phyloP scores from a whole-genome alignment of 164 flowering plant species.

The Magnolia changhungtana region DNA sequence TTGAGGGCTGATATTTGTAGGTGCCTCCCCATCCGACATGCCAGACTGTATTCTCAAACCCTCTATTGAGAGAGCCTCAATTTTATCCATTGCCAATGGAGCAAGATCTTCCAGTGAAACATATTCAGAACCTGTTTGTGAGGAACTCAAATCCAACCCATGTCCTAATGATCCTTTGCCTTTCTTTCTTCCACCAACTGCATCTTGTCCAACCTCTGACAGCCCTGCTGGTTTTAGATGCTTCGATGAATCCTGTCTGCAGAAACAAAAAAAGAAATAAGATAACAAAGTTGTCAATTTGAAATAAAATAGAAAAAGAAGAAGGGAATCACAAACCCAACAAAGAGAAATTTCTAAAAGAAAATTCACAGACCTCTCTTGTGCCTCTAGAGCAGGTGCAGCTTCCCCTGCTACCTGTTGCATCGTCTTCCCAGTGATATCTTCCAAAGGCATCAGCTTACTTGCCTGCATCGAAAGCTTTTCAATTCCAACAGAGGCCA shows the following conservation, averaged over 20 bases:
- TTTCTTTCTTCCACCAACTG: slow-evolving; percentile 22
- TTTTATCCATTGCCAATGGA: slow-evolving; percentile 88
- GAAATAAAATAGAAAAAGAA: background rate
- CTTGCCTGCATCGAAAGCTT: slow-evolving; percentile 88
- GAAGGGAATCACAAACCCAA: background rate
- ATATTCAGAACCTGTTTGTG: slow-evolving; percentile 47
- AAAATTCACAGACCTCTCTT: slow-evolving; percentile 51
- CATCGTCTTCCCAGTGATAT: slow-evolving; percentile 82
- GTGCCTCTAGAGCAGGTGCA: slow-evolving; percentile 46
- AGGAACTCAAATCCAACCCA: slow-evolving; percentile 25
- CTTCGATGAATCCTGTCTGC: slow-evolving; percentile 37
- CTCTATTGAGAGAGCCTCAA: slow-evolving; percentile 90
- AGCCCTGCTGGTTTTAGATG: slow-evolving; percentile 26
- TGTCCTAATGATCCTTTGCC: slow-evolving; percentile 28
- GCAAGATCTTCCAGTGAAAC: slow-evolving; percentile 89
- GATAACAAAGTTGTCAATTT: background rate
- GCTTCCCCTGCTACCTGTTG: slow-evolving; percentile 86
- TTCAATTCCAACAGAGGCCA: slow-evolving; percentile 88
- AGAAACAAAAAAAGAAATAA: slow-evolving; percentile 8
- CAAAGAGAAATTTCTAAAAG: background rate
- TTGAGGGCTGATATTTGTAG: slow-evolving; percentile 64
- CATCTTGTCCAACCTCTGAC: slow-evolving; percentile 28
- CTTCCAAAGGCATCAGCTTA: slow-evolving; percentile 91
- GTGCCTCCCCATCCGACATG: slow-evolving; percentile 73
- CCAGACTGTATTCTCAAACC: slow-evolving; percentile 92